Conservation (phyloP, 2,329 filamentous ascomycete species). For the Scleromitrula shiraiana region DNA sequence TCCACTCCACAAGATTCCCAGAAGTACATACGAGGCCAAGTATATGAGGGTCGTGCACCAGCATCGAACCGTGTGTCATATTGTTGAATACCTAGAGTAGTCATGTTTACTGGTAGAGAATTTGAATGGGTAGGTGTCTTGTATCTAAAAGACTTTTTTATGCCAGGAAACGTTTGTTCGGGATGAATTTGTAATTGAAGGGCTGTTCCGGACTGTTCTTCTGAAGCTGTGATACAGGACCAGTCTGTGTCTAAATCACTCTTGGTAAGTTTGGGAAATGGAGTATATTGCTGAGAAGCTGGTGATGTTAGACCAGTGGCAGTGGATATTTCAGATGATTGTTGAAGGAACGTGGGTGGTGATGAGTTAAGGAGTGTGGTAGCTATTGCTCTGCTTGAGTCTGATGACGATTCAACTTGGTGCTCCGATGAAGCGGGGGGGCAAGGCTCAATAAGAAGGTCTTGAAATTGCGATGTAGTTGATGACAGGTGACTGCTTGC, state of each 20-base stretch:
- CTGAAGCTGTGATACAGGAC: conserved; percentile 21
- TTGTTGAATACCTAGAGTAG: conserved; percentile 27
- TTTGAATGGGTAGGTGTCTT: conserved; percentile 13
- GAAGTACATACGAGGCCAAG: conserved; percentile 28
- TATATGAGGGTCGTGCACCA: conserved; percentile 24
- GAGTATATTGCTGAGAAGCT: conserved; percentile 21
- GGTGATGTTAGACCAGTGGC: conserved; percentile 12
- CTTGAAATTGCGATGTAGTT: conserved; percentile 25
- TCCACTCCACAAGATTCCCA: background rate
- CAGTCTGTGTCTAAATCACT: conserved; percentile 25
- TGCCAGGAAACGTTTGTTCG: conserved; percentile 17
- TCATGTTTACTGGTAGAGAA: conserved; percentile 14
- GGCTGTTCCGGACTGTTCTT: conserved; percentile 19
- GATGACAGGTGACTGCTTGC: conserved; percentile 27
- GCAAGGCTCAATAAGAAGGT: conserved; percentile 22
- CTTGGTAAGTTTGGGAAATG: conserved; percentile 25
- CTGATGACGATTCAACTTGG: conserved; percentile 16
- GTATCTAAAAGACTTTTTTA: conserved; percentile 10
- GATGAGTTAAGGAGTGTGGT: conserved; percentile 7
- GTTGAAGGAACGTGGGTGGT: conserved; percentile 8
- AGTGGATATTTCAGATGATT: conserved; percentile 1
- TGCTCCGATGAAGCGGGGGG: conserved; percentile 15
- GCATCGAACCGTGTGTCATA: conserved; percentile 28
- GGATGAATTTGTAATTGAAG: conserved; percentile 24
- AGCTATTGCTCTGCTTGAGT: conserved; percentile 17